Conservation (phyloP, 306 rosid species). For the Cyamopsis tetragonoloba region DNA sequence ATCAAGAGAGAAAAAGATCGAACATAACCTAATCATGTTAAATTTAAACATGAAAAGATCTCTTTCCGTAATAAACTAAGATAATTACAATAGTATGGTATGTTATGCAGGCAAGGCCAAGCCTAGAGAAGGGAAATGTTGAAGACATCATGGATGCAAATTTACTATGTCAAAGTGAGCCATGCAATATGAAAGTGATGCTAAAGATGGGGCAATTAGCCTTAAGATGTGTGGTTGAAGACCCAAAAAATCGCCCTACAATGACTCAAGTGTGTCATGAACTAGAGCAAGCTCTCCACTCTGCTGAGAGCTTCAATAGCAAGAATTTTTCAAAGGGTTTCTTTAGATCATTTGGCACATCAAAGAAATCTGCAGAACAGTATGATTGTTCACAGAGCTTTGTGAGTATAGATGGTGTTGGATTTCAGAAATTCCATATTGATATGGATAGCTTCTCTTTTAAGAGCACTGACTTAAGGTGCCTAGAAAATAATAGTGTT, state of each 20-base stretch:
- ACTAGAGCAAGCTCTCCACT: conserved; percentile 51
- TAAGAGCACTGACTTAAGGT: conserved; percentile 50
- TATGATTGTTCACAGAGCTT: conserved; percentile 52
- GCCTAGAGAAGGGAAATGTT: conserved; percentile 56
- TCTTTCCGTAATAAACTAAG: neutral
- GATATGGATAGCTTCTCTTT: conserved; percentile 63
- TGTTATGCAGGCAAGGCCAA: conserved; percentile 65
- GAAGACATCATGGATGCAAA: conserved; percentile 72
- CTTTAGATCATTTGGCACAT: conserved; percentile 9
- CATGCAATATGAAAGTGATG: conserved; percentile 67
- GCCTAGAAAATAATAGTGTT: conserved; percentile 55
- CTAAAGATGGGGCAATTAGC: conserved; percentile 71
- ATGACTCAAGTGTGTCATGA: conserved; percentile 67
- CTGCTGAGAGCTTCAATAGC: conserved; percentile 34
- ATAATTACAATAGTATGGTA: neutral
- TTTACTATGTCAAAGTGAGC: conserved; percentile 47
- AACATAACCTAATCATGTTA: too few species aligned
- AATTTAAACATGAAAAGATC: too few species aligned
- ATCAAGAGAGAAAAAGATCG: too few species aligned
- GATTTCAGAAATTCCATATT: conserved; percentile 55
- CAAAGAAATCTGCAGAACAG: conserved; percentile 18
- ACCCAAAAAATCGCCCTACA: conserved; percentile 71
- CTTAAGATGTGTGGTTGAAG: conserved; percentile 54
- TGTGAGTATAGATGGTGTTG: conserved; percentile 61
- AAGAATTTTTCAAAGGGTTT: conserved; percentile 28